These are phyloP conservation scores for Antrodiella citrinella DNA, from an alignment of 768 basidiomycete species.

Conservation along the genomic window DNA sequence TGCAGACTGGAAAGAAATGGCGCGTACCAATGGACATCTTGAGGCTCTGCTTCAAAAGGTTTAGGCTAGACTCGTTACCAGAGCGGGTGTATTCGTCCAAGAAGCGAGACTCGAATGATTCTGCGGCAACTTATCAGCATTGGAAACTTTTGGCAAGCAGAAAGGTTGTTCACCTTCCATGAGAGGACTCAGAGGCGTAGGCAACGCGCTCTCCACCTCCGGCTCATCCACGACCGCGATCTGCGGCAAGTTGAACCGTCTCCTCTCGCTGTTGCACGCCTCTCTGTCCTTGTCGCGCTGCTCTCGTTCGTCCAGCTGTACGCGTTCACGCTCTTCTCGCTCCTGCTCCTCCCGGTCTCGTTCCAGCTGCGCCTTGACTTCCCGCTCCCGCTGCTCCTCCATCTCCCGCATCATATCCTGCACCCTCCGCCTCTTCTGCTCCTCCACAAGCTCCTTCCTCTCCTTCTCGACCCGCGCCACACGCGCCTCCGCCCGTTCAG, in stretches of 20 bases:
- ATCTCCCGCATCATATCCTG: constrained; percentile 2
- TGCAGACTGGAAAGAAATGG: neutral
- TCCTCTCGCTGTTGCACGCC: constrained; percentile 9
- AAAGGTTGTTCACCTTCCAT: constrained; percentile 20
- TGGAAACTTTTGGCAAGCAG: no score
- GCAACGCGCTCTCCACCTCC: neutral
- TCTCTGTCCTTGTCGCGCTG: constrained; percentile 12
- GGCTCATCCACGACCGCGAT: constrained; percentile 1
- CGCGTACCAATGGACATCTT: constrained; percentile 67
- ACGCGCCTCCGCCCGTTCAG: constrained; percentile 24
- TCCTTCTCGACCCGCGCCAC: constrained; percentile 22
- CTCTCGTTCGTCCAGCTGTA: no score
- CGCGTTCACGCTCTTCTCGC: neutral
- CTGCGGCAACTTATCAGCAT: no score
- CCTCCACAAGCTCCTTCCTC: constrained; percentile 11
- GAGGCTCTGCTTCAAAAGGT: constrained; percentile 58
- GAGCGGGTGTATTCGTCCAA: constrained; percentile 9
- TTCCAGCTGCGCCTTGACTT: constrained; percentile 8
- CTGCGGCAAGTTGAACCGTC: constrained; percentile 10
- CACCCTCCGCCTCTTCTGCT: constrained; percentile 9
- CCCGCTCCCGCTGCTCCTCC: constrained; percentile 8
- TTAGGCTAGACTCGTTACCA: constrained; percentile 32
- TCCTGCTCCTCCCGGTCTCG: constrained; percentile 8
- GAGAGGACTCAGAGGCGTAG: constrained; percentile 20
- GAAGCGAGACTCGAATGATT: constrained; percentile 12